Percentiles rank a stretch among this genome's conserved stretches.
These are phyloP conservation scores for Sporopachydermia cereana DNA, from an alignment of 1,139 yeast species.

Conservation along the genomic window DNA sequence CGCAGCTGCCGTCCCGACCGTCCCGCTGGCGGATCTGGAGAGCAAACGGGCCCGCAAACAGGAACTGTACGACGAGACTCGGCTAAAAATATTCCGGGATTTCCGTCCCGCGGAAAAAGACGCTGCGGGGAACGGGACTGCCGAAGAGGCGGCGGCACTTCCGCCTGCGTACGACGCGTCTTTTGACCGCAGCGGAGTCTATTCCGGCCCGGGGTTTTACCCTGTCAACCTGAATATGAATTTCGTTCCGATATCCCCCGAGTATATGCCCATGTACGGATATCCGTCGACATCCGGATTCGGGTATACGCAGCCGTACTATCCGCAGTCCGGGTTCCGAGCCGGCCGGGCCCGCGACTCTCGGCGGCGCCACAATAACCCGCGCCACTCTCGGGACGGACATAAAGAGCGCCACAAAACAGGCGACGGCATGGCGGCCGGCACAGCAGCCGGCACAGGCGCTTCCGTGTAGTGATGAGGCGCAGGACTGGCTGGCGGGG, in stretches of 20 bases:
- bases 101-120: slow-evolving; percentile 23
- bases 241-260: slow-evolving; percentile 15
- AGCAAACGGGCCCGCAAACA: slow-evolving; percentile 22
- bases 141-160: background rate
- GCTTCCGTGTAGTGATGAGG: too few relatives aligned
- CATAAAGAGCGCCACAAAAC: too few relatives aligned
- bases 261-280: background rate
- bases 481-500: too few relatives aligned
- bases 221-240: slow-evolving; percentile 11
- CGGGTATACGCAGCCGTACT: background rate
- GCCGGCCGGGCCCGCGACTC: background rate
- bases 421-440: too few relatives aligned
- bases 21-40: slow-evolving; percentile 25
- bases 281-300: background rate
- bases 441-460: too few relatives aligned
- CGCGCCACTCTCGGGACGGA: background rate
- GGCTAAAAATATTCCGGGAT: slow-evolving; percentile 34
- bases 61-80: slow-evolving; percentile 32
- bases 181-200: background rate
- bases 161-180: background rate
- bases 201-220: background rate
- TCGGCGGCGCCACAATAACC: background rate
- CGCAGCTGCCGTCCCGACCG: too few relatives aligned
- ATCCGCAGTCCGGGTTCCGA: background rate
- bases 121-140: slow-evolving; percentile 18